Conservation (phyloP, 1,284 basidiomycete genomes). For the Tilletia setariae region DNA sequence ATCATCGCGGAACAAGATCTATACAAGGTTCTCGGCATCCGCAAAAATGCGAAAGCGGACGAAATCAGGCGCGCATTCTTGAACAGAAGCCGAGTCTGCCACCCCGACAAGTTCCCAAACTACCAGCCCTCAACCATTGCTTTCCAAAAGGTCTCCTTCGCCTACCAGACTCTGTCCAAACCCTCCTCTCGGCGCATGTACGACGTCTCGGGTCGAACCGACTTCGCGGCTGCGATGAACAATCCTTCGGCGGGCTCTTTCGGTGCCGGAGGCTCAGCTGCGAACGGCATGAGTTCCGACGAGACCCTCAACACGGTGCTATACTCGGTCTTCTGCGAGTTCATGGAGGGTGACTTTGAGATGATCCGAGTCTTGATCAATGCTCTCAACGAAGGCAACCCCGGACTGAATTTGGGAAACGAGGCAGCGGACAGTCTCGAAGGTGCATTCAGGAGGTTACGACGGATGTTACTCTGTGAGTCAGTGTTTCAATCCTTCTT, state of each 20-base stretch:
- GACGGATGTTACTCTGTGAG: conserved; percentile 50
- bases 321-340: conserved; percentile 72
- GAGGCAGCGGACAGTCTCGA: conserved; percentile 55
- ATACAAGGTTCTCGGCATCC: conserved; percentile 70
- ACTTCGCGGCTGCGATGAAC: conserved; percentile 33
- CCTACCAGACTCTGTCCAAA: conserved; percentile 74
- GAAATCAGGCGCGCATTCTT: conserved; percentile 74
- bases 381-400: conserved; percentile 52
- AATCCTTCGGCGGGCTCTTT: conserved; percentile 19
- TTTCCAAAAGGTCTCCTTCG: conserved; percentile 78
- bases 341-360: conserved; percentile 77
- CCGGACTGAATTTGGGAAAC: conserved; percentile 49
- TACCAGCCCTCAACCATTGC: conserved; percentile 71
- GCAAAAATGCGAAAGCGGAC: conserved; percentile 62
- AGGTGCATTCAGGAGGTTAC: conserved; percentile 50
- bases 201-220: conserved; percentile 59
- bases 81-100: conserved; percentile 69
- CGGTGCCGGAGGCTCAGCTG: conserved; percentile 4
- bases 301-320: conserved; percentile 73
- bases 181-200: conserved; percentile 69
- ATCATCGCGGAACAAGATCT: conserved; percentile 59
- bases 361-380: conserved; percentile 69
- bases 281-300: conserved; percentile 55
- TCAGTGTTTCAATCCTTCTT: not conserved
- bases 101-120: conserved; percentile 80